phyloP scores from a whole-genome alignment of 208 protist genomes.

The Leishmania amazonensis region DNA sequence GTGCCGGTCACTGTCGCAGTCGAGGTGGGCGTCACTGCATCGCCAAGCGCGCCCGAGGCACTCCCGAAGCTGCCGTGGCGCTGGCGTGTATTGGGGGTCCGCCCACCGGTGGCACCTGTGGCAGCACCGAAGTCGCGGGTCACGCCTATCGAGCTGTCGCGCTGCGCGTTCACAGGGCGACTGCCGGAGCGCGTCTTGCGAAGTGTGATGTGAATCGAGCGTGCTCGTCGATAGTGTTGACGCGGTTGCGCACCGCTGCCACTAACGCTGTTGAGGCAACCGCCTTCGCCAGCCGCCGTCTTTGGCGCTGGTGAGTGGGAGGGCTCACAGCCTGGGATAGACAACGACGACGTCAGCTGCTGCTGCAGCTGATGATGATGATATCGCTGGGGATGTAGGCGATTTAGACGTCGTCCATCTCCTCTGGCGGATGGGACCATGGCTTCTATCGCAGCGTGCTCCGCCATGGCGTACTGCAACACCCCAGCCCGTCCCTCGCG shows the following conservation, averaged over 20 bases:
- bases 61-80: conserved; percentile 4
- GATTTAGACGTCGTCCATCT: not conserved
- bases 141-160: not conserved
- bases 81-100: conserved; percentile 1
- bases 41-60: not conserved
- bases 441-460: not conserved
- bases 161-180: conserved; percentile 30
- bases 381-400: not conserved
- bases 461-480: not conserved
- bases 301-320: not conserved
- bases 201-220: conserved; percentile 41
- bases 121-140: conserved; percentile 7
- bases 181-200: conserved; percentile 42
- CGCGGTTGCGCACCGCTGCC: conserved; percentile 2
- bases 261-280: not conserved
- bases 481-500: not conserved
- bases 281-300: not conserved
- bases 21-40: not conserved
- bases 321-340: not conserved
- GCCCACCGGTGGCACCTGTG: not conserved
- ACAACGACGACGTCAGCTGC: not conserved
- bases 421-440: not conserved
- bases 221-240: conserved; percentile 13
- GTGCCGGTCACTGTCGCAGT: not conserved
- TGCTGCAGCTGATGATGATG: not conserved